Conservation (phyloP, 2,329 filamentous ascomycete species). For the Chaetomium olivaceum region DNA sequence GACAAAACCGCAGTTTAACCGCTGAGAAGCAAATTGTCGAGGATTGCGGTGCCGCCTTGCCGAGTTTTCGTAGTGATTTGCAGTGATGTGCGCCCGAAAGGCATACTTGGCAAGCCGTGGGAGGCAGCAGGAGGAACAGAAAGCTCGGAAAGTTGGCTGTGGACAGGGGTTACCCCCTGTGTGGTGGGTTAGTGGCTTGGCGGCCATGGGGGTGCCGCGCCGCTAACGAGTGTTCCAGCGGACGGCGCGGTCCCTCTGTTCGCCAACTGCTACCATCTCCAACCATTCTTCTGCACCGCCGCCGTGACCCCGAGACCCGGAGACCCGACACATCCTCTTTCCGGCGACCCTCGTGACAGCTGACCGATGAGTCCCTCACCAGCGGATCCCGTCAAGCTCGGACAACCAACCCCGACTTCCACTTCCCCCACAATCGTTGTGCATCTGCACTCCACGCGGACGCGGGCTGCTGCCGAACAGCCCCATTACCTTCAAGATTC, state of each 20-base stretch:
- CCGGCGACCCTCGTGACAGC: constrained; percentile 17
- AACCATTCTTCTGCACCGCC: constrained; percentile 19
- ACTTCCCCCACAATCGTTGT: constrained; percentile 4
- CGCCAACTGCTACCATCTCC: constrained; percentile 14
- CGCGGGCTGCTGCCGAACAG: constrained; percentile 76
- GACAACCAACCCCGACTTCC: background rate
- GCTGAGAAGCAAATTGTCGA: background rate
- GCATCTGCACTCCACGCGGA: constrained; percentile 45
- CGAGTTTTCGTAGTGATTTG: constrained; percentile 29
- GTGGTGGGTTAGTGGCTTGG: constrained; percentile 22
- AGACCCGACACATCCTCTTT: constrained; percentile 1
- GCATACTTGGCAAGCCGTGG: constrained; percentile 22
- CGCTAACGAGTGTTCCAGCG: constrained; percentile 5
- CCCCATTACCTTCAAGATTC: constrained; percentile 82
- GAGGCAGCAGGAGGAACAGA: constrained; percentile 3
- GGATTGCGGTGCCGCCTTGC: constrained; percentile 25
- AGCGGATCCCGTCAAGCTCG: constrained; percentile 25
- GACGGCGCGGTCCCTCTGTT: background rate
- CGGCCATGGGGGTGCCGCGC: constrained; percentile 14
- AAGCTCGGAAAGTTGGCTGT: constrained; percentile 19
- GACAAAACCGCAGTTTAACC: constrained; percentile 7
- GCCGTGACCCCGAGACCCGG: constrained; percentile 13
- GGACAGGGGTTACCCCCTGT: constrained; percentile 10
- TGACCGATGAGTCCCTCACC: constrained; percentile 25
- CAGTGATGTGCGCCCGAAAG: constrained; percentile 23